These are phyloP conservation scores for Fusarium neocosmosporiellum DNA, from an alignment of 2,329 filamentous ascomycete genomes.

Conservation along the genomic window DNA sequence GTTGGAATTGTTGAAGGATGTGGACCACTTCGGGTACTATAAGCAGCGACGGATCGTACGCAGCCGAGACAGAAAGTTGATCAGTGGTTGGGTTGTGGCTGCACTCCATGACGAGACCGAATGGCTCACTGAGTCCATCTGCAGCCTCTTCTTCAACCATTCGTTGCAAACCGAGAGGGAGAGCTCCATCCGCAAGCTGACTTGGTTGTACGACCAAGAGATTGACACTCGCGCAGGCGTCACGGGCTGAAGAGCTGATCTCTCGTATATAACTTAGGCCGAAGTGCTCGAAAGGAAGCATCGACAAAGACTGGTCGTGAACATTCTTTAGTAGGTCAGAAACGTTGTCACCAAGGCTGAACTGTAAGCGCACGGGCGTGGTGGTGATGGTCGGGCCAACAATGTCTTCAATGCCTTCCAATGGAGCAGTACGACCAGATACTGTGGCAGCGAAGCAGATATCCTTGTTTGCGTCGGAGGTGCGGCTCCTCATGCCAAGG, in stretches of 20 bases:
- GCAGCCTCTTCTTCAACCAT: neutral
- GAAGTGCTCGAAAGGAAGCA: neutral
- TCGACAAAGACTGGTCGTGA: neutral
- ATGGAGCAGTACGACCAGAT: neutral
- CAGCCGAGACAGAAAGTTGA: neutral
- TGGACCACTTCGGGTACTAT: neutral
- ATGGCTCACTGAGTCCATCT: neutral
- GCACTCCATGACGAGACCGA: neutral
- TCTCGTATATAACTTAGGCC: neutral
- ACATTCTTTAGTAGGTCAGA: neutral
- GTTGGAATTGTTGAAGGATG: neutral
- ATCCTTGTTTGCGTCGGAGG: neutral
- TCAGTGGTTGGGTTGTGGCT: neutral
- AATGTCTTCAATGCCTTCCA: neutral
- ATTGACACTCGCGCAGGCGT: neutral
- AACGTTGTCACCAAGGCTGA: neutral
- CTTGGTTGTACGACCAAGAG: neutral
- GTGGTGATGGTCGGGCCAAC: neutral
- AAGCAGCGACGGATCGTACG: neutral
- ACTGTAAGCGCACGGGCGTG: neutral
- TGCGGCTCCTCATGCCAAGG: neutral
- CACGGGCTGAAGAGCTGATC: neutral
- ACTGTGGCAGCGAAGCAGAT: neutral
- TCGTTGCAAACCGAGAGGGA: neutral
- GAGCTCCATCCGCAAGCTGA: neutral